Base-by-base conservation (phyloP, 768 basidiomycete genomes). In the Leccinum disarticulatum region DNA sequence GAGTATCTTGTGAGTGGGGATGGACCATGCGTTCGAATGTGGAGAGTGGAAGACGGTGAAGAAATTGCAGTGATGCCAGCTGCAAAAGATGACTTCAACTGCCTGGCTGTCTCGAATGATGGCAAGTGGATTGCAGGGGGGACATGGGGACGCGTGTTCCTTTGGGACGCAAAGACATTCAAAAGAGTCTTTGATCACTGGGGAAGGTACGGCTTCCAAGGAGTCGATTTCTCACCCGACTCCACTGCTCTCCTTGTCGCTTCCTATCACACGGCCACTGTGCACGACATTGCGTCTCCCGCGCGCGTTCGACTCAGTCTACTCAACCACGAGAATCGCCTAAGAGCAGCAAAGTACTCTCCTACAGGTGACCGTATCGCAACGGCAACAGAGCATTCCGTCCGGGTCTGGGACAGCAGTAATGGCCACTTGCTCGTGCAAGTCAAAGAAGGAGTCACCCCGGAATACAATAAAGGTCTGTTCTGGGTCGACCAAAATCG, bases 401-500 rank as follows among this genome's bases (percentile, higher is more conserved):
- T 48, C 25, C 47, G 47, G 4, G 14, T 49, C 25, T 49, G 47
- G 25, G 47, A 49, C 25, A 27, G 47, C 47, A 49, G 14, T 14
- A 11, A 25, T 27, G 47, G 47, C 6, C 14, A 4, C 47, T 49
- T 49, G 47, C 25, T 49, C 25, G 14, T 14, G 14, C 6, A 48
- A 13, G 22, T 48, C 47, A 11, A 19, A 22, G 25, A 14, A 9
- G 9, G 7, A 27, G 19, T 47, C n/a, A 47, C 46, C 19, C 46
- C n/a, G 25, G 13, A 7, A 14, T 49, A 25, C 27, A 49, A 25
- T 15, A 25, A 38, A 15, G 33, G 86, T 78, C 0, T 93, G 89
- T 33, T 15, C 46, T 47, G 46, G 46, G 19, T 47, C 19, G 46
- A 47, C 10, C 36, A 38, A 2, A 47, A 47, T n/a, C 46, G 19